Evolutionary conservation across 176 grass and related monocot genomes (phyloP), one percentile per base, ranked within the genome.

Genomic region (Oryza coarctata): DNA sequence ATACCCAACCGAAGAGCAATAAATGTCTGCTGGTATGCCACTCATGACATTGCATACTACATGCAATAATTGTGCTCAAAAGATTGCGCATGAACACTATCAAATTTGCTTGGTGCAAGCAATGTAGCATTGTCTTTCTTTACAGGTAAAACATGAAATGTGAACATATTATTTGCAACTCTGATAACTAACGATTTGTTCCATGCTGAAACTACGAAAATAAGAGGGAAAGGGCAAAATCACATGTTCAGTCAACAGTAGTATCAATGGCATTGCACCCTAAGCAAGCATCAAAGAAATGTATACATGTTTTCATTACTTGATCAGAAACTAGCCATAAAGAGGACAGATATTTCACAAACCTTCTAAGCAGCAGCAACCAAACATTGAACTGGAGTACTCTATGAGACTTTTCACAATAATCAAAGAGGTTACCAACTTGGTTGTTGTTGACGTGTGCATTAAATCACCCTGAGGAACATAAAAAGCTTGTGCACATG

Each of bases 401-500:
- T 81, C 70, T 68, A 80, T 58, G 60, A 39, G 60, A 78, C 68
- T 81, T 77, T 81, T 61, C 65, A 38, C 85, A 85, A 85, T 73
- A 31, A 80, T 55, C 77, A 81, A 85, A 40, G 76, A 84, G 50
- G 66, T 81, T 77, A 91, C 66, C 89, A 61, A 82, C 66, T 83
- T 81, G 41, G 20, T 64, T 73, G 82, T 77, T 65, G 88, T 70
- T 86, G 84, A 86, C 40, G 79, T 65, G 77, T 38, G 49, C 52
- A 76, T 77, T 70, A 67, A 67, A 84, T 82, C 77, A 83, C 41
- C 83, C 78, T 74, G 85, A 68, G 69, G 67, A 85, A 87, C 82
- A 88, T 85, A 82, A 84, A 75, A 74, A 79, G 62, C 75, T 83
- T 72, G 71, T 88, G 62, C 81, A 85, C 77, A 80, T 85, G 72